phyloP scores from a whole-genome alignment of 2,329 filamentous ascomycete species.

The Waltergamsia citrina region DNA sequence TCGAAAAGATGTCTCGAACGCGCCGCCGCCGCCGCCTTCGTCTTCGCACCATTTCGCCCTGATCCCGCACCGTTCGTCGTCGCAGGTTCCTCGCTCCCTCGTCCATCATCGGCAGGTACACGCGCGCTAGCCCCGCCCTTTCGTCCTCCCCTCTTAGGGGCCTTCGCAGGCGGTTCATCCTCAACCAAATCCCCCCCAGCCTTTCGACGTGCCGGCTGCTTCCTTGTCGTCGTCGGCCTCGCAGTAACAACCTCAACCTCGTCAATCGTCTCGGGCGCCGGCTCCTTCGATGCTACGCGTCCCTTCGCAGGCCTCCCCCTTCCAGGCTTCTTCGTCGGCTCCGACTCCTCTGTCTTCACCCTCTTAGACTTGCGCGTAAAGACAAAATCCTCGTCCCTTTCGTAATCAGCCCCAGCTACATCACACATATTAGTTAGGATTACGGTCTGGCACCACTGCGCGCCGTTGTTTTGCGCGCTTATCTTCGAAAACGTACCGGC shows the following conservation, averaged over 20 bases:
- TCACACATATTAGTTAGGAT: slow-evolving; percentile 1
- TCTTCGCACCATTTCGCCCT: background rate
- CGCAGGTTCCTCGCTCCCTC: background rate
- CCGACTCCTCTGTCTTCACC: slow-evolving; percentile 45
- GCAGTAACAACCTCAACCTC: slow-evolving; percentile 6
- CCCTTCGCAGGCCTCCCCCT: slow-evolving; percentile 20
- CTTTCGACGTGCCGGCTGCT: slow-evolving; percentile 27
- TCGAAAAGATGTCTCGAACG: no score
- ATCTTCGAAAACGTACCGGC: slow-evolving; percentile 39
- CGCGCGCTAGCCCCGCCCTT: background rate
- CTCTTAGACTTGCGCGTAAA: slow-evolving; percentile 62
- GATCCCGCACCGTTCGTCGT: slow-evolving; percentile 7
- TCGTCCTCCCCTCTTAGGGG: slow-evolving; percentile 29
- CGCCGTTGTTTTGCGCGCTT: background rate
- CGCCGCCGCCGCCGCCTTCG: background rate
- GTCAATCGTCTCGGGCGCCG: slow-evolving; percentile 11
- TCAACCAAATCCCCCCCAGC: slow-evolving; percentile 25
- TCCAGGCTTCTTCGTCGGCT: slow-evolving; percentile 28
- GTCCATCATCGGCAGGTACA: background rate
- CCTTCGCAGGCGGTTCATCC: slow-evolving; percentile 24
- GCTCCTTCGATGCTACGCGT: slow-evolving; percentile 21
- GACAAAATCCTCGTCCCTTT: slow-evolving; percentile 69
- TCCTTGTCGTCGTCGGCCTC: slow-evolving; percentile 12
- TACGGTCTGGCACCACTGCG: slow-evolving; percentile 3
- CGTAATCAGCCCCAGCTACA: slow-evolving; percentile 39